Conservation (phyloP, 73 alveolate genomes). For the Paraurostyla sp. region DNA sequence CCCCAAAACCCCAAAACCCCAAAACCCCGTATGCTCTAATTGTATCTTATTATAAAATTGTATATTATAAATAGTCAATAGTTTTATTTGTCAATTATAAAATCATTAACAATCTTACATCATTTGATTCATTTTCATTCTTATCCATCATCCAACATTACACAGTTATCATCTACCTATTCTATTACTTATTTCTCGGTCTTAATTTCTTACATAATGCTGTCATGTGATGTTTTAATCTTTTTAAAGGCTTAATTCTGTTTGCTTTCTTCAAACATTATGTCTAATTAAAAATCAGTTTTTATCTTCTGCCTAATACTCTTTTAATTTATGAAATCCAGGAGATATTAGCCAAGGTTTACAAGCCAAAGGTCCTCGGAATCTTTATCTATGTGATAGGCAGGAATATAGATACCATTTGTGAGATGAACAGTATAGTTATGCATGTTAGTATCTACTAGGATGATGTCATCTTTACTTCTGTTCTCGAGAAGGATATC, state of each 20-base stretch:
- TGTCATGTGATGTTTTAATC: constrained; percentile 25
- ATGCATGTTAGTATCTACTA: constrained; percentile 42
- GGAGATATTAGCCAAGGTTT: background rate
- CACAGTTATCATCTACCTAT: too few relatives aligned
- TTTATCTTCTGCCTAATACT: constrained; percentile 15
- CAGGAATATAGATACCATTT: constrained; percentile 18
- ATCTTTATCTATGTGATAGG: background rate
- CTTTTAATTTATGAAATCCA: background rate
- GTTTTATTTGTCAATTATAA: too few relatives aligned
- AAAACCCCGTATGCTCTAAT: too few relatives aligned
- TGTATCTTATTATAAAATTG: too few relatives aligned
- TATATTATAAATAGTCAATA: too few relatives aligned
- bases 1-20: too few relatives aligned
- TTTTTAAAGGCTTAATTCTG: constrained; percentile 29
- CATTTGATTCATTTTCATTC: too few relatives aligned
- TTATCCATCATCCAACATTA: too few relatives aligned
- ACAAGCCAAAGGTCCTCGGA: background rate
- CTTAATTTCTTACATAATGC: background rate
- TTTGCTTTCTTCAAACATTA: constrained; percentile 15
- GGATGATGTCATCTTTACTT: constrained; percentile 14
- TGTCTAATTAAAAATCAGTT: background rate
- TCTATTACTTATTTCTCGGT: background rate
- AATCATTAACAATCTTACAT: too few relatives aligned
- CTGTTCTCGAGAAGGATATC: constrained; percentile 29
- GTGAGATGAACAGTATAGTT: constrained; percentile 5